Base-by-base conservation (phyloP, 2,329 filamentous ascomycete genomes). In the Alternaria consortialis region DNA sequence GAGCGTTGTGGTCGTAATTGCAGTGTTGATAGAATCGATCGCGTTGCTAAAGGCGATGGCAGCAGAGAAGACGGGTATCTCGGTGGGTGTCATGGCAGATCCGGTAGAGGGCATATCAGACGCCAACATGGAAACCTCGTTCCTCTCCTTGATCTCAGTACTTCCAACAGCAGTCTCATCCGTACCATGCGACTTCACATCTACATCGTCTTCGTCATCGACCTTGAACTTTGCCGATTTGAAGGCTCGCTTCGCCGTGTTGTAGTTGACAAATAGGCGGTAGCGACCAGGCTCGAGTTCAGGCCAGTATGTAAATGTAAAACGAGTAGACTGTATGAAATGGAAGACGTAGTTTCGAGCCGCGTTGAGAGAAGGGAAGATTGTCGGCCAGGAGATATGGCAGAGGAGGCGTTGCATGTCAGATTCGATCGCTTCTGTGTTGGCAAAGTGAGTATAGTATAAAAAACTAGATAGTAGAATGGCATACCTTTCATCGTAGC, bases 171-270 rank as follows among this genome's bases (percentile, higher is more conserved):
- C 43, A 46, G 43, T 46, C 9, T 31, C 15, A 17, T 50, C 31
- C 7, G 29, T 25, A 11, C 34, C 46, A 46, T 17, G 25, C 17
- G 43, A 31, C 15, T 31, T 5, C n/a, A 15, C 31, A 13, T 50
- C 29, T n/a, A 13, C 31, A 17, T 20, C 46, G 2, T 44, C 31
- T 29, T 20, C 46, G 5, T 36, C 42, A 9, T 29, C 15, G 6
- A n/a, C 17, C 6, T n/a, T 27, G 13, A 51, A 56, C 27, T 25
- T 23, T 39, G 37, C 54, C 25, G 8, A 3, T 1, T 5, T 1
- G 7, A 39, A 34, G 11, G 48, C 59, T 5, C n/a, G 25, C 43
- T 32, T 54, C 6, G 54, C 59, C 12, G 55, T 46, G 17, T 27
- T 17, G 27, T 39, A 48, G 25, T 42, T 39, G 20, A 59, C 60